A percentile compares a stretch with the other conserved stretches of the same genome.
Evolutionary conservation across 306 rosid genomes (phyloP).

Genomic region (Carpinus viminea): DNA sequence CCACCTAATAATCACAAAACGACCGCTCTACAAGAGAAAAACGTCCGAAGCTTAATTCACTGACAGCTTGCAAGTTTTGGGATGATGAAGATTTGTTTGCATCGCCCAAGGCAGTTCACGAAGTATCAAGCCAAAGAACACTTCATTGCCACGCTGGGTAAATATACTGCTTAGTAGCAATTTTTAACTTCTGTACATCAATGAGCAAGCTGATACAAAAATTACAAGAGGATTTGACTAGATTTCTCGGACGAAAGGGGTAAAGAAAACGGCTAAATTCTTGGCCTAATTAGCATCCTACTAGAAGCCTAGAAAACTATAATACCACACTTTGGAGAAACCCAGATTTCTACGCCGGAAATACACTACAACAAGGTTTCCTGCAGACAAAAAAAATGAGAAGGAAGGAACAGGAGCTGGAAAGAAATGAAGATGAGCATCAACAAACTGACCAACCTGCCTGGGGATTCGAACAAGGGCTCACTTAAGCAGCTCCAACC

Average conservation of each 20-base stretch:
- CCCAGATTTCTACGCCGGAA: not conserved
- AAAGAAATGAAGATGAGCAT: slow-evolving; percentile 3
- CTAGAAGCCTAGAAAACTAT: slow-evolving; percentile 13
- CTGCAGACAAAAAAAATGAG: slow-evolving; percentile 16
- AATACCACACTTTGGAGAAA: slow-evolving; percentile 6
- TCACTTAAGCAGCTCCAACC: slow-evolving; percentile 28
- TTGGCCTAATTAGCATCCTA: slow-evolving; percentile 16
- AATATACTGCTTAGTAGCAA: not conserved
- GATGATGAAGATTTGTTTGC: not conserved
- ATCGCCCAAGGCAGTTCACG: not conserved
- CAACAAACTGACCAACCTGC: slow-evolving; percentile 28
- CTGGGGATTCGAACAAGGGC: slow-evolving; percentile 19
- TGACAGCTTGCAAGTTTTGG: no score
- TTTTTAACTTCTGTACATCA: slow-evolving; percentile 33
- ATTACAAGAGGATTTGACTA: slow-evolving; percentile 9
- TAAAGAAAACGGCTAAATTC: slow-evolving; percentile 7
- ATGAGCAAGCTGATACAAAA: slow-evolving; percentile 24
- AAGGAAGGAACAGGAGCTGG: not conserved
- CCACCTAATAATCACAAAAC: no score
- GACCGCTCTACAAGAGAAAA: no score
- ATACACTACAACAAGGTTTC: not conserved
- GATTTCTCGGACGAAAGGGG: not conserved
- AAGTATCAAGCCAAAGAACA: slow-evolving; percentile 33
- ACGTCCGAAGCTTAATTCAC: no score
- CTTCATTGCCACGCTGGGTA: slow-evolving; percentile 19